Evolutionary conservation across 768 basidiomycete genomes (phyloP).

Genomic region (Russula compacta): DNA sequence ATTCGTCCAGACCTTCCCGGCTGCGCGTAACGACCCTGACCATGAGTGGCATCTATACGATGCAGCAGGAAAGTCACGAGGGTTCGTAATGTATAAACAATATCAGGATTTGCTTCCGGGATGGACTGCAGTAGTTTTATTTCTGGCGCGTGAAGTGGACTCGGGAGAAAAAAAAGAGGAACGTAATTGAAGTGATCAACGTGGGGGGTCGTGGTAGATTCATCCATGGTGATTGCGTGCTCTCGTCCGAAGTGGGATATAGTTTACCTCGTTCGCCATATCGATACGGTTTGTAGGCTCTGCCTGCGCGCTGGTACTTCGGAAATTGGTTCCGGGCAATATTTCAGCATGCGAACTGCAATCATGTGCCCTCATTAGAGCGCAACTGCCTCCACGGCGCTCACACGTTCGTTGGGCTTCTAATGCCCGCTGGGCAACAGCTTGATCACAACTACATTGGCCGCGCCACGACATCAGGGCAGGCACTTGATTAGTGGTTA

Average conservation of each 20-base stretch:
- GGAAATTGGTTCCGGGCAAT: not conserved
- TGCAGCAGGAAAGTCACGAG: not conserved
- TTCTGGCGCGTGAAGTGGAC: too few relatives aligned
- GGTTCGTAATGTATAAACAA: not conserved
- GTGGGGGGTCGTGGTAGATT: not conserved
- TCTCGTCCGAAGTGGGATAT: not conserved
- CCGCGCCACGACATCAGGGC: too few relatives aligned
- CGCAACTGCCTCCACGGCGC: not conserved
- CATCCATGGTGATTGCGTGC: not conserved
- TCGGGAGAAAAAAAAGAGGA: not conserved
- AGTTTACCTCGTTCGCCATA: not conserved
- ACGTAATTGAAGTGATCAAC: not conserved
- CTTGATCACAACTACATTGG: slow-evolving; percentile 27
- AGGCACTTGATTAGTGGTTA: slow-evolving; percentile 21
- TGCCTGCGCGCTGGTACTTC: not conserved
- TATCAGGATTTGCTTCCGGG: not conserved
- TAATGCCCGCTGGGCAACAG: slow-evolving; percentile 26
- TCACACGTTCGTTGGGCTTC: slow-evolving; percentile 16
- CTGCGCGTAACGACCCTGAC: not conserved
- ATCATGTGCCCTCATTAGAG: not conserved
- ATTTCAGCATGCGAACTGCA: not conserved
- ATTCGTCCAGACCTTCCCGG: not conserved
- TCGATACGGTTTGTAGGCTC: not conserved
- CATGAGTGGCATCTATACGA: not conserved
- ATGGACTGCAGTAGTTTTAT: not conserved